Base-by-base conservation (phyloP, 2,329 filamentous ascomycete species). In the Neophaeococcomyces mojaviensis region DNA sequence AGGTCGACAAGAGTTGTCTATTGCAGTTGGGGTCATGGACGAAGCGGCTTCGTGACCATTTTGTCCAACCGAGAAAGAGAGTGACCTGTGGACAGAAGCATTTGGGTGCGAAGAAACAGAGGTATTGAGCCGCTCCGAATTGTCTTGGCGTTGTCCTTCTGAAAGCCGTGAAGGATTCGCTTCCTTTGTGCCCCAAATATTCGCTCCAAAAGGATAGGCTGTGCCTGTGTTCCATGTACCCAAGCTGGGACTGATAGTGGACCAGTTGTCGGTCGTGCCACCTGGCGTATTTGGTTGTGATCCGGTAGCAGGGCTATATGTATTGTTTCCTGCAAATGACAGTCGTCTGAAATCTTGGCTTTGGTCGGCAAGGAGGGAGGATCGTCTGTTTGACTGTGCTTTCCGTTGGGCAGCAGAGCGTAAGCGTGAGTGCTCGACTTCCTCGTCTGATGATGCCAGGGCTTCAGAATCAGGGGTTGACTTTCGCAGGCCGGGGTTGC, bases 1-100 rank as follows among this genome's bases (percentile, higher is more conserved):
- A 33, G 58, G 54, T 30, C 59, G 54, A 33, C 57, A 49, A 6
- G 60, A 52, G 34, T 56, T 62, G n/a, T 62, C 57, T 47, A 63
- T 56, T 16, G 64, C 46, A 19, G 54, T 59, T 13, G 64, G 44
- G 28, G 47, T 50, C 15, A 49, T 50, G 22, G 10, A 13, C n/a
- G 13, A 5, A n/a, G 30, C 4, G 1, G 67, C 67, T 48, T 90
- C 86, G 1, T 82, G 77, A 44, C 95, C 88, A 50, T 88, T 72
- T 62, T 96, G 89, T 3, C 89, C 89, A 39, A 94, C 90, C 0
- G 90, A 97, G 65, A 97, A 97, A 3, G 92, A 97, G 64, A 96
- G 88, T 4, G 92, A 98, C 35, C 92, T 82, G 58, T 94, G 92
- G 1, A 87, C 88, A 65, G 97, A 97, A 1, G 86, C 86, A 0